Percentiles rank a stretch among this genome's conserved stretches.
phyloP scores from a whole-genome alignment of 306 rosid genomes.

The Malus fusca region DNA sequence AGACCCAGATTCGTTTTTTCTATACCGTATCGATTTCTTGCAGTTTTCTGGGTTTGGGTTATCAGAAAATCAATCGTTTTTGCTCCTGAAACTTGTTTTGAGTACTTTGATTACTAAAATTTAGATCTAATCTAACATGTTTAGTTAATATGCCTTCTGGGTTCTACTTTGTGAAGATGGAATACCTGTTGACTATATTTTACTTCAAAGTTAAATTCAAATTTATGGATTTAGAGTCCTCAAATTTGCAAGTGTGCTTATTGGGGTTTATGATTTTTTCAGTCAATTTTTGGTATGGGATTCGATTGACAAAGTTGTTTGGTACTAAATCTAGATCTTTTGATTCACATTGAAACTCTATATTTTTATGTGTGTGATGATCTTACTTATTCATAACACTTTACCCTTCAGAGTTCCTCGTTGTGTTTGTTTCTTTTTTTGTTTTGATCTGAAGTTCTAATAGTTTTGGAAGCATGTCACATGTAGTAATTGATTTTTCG shows the following conservation, averaged over 20 bases:
- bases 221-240: neutral
- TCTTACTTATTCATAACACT: neutral
- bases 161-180: neutral
- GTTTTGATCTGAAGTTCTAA: neutral
- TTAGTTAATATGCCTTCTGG: neutral
- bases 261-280: neutral
- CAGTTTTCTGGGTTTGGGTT: neutral
- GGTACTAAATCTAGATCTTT: neutral
- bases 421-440: neutral
- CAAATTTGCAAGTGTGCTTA: neutral
- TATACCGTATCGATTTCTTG: neutral
- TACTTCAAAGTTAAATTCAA: neutral
- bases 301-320: neutral
- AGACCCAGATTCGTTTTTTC: neutral
- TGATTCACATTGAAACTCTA: neutral
- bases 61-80: neutral
- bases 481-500: neutral
- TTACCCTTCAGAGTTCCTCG: neutral
- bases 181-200: neutral
- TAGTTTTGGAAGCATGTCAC: neutral
- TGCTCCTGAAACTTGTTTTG: neutral
- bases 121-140: neutral
- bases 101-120: neutral
- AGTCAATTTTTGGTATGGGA: neutral
- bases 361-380: neutral